A percentile compares a stretch with the other conserved stretches of the same genome.
Conservation (phyloP, 2,329 filamentous ascomycete genomes). For the Pyrenophora graminea region DNA sequence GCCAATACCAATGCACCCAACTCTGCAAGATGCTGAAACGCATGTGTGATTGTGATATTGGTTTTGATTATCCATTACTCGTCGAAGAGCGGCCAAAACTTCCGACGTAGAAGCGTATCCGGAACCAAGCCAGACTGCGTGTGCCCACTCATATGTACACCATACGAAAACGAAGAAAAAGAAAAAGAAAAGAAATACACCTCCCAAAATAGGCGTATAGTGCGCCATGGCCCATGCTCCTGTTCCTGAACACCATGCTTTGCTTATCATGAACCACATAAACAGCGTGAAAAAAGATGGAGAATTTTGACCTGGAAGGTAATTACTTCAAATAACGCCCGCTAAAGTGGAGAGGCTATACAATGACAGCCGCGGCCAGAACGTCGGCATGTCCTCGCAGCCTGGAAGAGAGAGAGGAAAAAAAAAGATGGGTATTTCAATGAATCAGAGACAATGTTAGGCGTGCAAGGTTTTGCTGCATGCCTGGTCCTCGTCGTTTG, state of each 20-base stretch:
- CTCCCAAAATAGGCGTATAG: slow-evolving; percentile 11
- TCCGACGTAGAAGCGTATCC: slow-evolving; percentile 8
- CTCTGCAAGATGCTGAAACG: background rate
- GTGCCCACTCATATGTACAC: slow-evolving; percentile 8
- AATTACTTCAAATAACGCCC: slow-evolving; percentile 33
- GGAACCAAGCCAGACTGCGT: slow-evolving; percentile 4
- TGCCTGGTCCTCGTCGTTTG: slow-evolving; percentile 2
- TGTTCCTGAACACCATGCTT: slow-evolving; percentile 26
- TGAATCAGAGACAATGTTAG: slow-evolving; percentile 3
- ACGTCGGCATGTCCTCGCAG: slow-evolving; percentile 1
- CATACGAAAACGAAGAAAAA: slow-evolving; percentile 12
- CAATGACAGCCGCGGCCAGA: slow-evolving; percentile 3
- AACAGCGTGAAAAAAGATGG: slow-evolving; percentile 18
- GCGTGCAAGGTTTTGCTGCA: background rate
- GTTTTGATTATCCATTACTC: slow-evolving; percentile 10
- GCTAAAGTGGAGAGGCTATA: slow-evolving; percentile 15
- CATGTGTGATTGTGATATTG: slow-evolving; percentile 2
- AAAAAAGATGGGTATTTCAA: slow-evolving; percentile 13
- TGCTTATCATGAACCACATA: slow-evolving; percentile 17
- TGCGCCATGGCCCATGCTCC: slow-evolving; percentile 28
- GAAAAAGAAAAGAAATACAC: background rate
- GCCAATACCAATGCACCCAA: slow-evolving; percentile 2
- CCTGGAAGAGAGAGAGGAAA: slow-evolving; percentile 12
- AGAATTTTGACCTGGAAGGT: slow-evolving; percentile 37
- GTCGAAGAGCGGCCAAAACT: slow-evolving; percentile 3